These are phyloP conservation scores for Phytophthora cajani DNA, from an alignment of 352 stramenopile species.

Conservation along the genomic window DNA sequence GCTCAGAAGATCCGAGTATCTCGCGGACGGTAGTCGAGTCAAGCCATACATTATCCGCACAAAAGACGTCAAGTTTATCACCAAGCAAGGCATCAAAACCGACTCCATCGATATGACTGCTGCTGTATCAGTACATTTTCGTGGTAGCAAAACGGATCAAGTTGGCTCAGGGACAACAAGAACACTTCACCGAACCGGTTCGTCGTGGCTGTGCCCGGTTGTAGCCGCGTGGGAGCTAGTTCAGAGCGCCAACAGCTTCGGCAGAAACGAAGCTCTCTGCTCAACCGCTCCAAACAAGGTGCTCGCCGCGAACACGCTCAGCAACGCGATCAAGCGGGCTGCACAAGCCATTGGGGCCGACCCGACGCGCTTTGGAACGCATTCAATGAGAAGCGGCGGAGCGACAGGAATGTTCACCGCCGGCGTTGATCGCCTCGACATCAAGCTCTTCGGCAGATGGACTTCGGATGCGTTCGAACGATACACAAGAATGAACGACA, in stretches of 20 bases:
- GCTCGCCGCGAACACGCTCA: background rate
- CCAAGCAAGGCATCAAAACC: no score
- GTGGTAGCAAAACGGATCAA: constrained; percentile 16
- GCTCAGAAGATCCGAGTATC: no score
- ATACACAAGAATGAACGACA: background rate
- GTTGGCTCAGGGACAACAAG: background rate
- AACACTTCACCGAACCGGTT: constrained; percentile 7
- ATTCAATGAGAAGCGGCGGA: background rate
- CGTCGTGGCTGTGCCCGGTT: constrained; percentile 17
- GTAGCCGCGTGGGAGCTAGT: constrained; percentile 4
- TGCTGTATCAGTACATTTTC: constrained; percentile 10
- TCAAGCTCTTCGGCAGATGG: background rate
- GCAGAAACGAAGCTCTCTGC: background rate
- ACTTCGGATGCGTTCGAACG: background rate
- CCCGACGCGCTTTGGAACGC: no score
- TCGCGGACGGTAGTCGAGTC: no score
- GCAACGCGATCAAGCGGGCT: background rate
- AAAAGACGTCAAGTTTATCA: no score
- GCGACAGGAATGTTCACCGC: background rate
- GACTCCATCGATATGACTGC: background rate
- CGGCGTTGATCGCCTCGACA: background rate
- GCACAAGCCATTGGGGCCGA: background rate
- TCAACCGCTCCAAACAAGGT: background rate
- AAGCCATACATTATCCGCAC: no score
- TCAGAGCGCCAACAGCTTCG: background rate